phyloP scores from a whole-genome alignment of 306 rosid species.

The Lathyrus aphaca region DNA sequence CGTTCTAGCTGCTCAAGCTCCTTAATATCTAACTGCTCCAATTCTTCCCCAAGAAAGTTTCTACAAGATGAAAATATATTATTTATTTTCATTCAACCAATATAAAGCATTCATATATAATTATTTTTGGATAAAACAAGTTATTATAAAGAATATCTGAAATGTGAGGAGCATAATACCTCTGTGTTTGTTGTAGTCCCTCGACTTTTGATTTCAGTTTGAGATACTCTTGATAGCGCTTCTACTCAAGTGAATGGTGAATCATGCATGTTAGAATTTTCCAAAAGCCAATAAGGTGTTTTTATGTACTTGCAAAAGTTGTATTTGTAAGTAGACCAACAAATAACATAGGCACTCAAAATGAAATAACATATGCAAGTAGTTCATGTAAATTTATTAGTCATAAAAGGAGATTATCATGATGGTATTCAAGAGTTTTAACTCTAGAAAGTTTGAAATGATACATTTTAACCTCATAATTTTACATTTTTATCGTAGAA shows the following conservation, averaged over 20 bases:
- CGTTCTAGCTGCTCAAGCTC: conserved; percentile 73
- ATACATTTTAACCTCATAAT: too few relatives aligned
- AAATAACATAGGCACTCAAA: background rate
- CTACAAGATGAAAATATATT: conserved; percentile 36
- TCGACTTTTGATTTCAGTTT: conserved; percentile 69
- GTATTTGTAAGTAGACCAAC: background rate
- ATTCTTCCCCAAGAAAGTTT: conserved; percentile 71
- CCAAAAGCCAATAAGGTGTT: background rate
- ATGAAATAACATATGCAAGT: too few relatives aligned
- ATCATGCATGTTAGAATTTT: conserved; percentile 29
- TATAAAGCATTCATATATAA: background rate
- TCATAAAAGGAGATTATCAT: too few relatives aligned
- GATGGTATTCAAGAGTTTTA: too few relatives aligned
- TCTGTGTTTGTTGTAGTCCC: conserved; percentile 61
- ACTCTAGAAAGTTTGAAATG: too few relatives aligned
- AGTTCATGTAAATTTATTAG: too few relatives aligned
- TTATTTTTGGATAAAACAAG: background rate
- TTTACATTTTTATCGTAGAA: too few relatives aligned
- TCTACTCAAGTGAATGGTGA: conserved; percentile 43
- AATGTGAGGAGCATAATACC: conserved; percentile 47
- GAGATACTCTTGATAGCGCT: conserved; percentile 68
- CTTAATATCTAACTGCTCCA: conserved; percentile 54
- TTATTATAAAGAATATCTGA: background rate
- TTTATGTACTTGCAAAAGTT: background rate
- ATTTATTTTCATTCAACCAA: background rate